phyloP scores from a whole-genome alignment of 2,329 filamentous ascomycete genomes.

The Ophiosphaerella narmari region DNA sequence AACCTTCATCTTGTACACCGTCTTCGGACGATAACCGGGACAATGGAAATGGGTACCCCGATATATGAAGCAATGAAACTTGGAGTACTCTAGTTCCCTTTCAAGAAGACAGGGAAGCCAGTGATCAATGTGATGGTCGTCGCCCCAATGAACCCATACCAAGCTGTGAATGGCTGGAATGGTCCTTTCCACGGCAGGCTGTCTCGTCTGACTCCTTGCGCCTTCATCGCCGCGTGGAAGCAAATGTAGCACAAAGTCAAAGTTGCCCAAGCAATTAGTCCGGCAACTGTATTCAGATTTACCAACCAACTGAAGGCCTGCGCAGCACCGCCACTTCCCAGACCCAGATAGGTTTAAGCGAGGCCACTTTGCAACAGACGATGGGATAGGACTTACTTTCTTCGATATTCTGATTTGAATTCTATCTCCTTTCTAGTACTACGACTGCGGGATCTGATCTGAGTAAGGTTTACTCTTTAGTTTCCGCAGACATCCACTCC shows the following conservation, averaged over 20 bases:
- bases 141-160: slow-evolving; percentile 62
- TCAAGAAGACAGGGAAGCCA: slow-evolving; percentile 75
- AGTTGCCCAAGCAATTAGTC: slow-evolving; percentile 49
- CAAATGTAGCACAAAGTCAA: slow-evolving; percentile 69
- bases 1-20: slow-evolving; percentile 16
- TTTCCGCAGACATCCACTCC: no score
- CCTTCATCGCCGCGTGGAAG: slow-evolving; percentile 69
- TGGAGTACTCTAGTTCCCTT: slow-evolving; percentile 62
- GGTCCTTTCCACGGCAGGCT: slow-evolving; percentile 68
- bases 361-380: no score
- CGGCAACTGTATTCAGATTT: slow-evolving; percentile 70
- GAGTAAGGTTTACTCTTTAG: no score
- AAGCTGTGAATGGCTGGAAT: slow-evolving; percentile 72
- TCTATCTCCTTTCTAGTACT: no score
- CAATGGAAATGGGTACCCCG: slow-evolving; percentile 30
- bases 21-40: slow-evolving; percentile 24
- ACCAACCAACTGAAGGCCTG: slow-evolving; percentile 72
- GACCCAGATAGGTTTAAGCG: slow-evolving; percentile 65
- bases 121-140: slow-evolving; percentile 72
- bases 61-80: slow-evolving; percentile 60
- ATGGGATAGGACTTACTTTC: no score
- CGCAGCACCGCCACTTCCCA: slow-evolving; percentile 66
- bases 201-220: slow-evolving; percentile 62
- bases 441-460: no score
- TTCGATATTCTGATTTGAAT: no score